Evolutionary conservation across 805 yeast species (phyloP), one percentile per base, ranked within the genome.

Genomic region (Wickerhamiella nectarea): DNA sequence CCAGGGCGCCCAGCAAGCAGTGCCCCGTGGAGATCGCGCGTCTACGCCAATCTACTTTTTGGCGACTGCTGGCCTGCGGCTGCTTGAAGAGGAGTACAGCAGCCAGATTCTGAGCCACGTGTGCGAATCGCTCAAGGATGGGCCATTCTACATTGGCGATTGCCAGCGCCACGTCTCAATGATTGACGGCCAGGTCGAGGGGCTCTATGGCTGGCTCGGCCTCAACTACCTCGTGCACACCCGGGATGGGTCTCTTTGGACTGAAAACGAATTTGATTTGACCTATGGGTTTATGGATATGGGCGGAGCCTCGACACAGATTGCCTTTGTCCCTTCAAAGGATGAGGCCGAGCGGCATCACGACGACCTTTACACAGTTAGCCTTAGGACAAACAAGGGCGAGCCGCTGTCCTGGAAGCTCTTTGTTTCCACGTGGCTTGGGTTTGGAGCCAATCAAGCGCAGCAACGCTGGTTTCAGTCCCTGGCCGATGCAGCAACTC

Each of bases 251-350:
- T 10, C 41, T 6, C 45, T 40, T 10, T 56, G 58, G 54, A 43
- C 63, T 3, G 55, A 50, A 3, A 22, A 36, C 37, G 47, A 47
- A 10, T 49, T 52, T 6, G 43, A 44, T 18, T 21, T 31, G 14
- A 57, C 94, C 0, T 78, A 72, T 50, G 98, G 98, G 4, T 89
- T 91, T 54, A 80, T 91, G 89, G 98, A 91, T 60, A 91, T 91
- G 98, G 98, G 98, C 12, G 98, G 98, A 11, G 98, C 98, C 0
- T 85, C 95, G 1, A 85, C 95, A 0, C 98, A 91, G 57, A 74
- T 91, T 18, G 94, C 97, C 7, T 91, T 87, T 69, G 86, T 82
- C 7, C 96, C 96, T 0, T 69, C 71, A 34, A 49, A 55, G 3
- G 66, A 70, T n/a, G 86, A 84, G 48, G 61, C 80, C 6, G 62